phyloP scores from a whole-genome alignment of 371 early-diverging fungal genomes.

The Zychaea mexicana region DNA sequence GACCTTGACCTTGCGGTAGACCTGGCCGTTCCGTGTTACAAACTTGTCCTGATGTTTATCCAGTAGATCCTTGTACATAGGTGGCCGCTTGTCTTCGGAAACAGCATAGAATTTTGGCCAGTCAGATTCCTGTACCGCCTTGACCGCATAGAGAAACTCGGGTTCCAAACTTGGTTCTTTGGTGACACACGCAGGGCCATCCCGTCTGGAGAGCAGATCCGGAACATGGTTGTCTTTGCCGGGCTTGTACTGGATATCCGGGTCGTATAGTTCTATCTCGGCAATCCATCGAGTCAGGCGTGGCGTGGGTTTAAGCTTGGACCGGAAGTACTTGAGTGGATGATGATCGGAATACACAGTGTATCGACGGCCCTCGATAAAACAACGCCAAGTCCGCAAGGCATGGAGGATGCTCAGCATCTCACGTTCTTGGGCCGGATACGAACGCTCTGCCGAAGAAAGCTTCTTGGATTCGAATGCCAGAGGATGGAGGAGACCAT shows the following conservation, averaged over 20 bases:
- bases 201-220: conserved; percentile 21
- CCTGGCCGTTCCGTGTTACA: background rate
- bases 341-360: conserved; percentile 28
- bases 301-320: conserved; percentile 17
- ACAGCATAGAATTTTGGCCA: conserved; percentile 6
- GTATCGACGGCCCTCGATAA: conserved; percentile 24
- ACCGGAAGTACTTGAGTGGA: conserved; percentile 18
- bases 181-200: background rate
- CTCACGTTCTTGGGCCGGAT: conserved; percentile 45
- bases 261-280: conserved; percentile 20
- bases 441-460: conserved; percentile 5
- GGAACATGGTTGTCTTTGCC: conserved; percentile 29
- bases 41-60: background rate
- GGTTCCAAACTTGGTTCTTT: background rate
- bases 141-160: conserved; percentile 9
- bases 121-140: background rate
- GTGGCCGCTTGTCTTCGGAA: background rate
- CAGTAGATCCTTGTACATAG: background rate
- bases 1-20: conserved; percentile 1
- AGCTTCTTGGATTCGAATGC: conserved; percentile 22
- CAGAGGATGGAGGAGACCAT: conserved; percentile 43
- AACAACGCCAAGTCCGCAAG: conserved; percentile 32
- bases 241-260: conserved; percentile 29
- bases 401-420: conserved; percentile 36
- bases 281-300: conserved; percentile 17